phyloP scores from a whole-genome alignment of 192 early-diverging fungal genomes.

The Dispira simplex region DNA sequence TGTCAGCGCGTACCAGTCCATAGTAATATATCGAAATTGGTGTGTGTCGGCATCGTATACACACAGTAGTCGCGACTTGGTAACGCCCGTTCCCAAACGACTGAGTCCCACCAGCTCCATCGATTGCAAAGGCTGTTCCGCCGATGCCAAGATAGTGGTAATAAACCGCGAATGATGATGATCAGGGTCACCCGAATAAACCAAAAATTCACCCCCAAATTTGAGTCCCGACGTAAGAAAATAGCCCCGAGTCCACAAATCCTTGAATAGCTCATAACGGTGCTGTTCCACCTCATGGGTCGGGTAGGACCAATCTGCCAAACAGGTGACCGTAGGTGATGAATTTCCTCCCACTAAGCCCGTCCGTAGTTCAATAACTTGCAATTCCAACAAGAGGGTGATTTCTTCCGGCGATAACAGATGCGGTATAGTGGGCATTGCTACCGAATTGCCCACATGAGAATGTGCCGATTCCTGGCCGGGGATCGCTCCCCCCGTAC shows the following conservation, averaged over 20 bases:
- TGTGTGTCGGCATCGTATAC: background rate
- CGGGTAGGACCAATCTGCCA: too few relatives aligned
- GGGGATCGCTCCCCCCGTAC: too few relatives aligned
- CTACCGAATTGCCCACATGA: too few relatives aligned
- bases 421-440: too few relatives aligned
- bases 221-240: constrained; percentile 7
- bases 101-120: background rate
- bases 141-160: background rate
- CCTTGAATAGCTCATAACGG: background rate
- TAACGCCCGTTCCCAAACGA: constrained; percentile 4
- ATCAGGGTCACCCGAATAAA: background rate
- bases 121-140: background rate
- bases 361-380: too few relatives aligned
- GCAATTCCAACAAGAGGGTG: too few relatives aligned
- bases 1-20: background rate
- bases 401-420: too few relatives aligned
- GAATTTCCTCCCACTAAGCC: too few relatives aligned
- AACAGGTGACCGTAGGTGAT: too few relatives aligned
- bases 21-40: background rate
- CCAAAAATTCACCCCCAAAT: constrained; percentile 11
- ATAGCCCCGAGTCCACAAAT: constrained; percentile 9
- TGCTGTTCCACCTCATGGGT: background rate
- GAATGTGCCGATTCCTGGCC: too few relatives aligned
- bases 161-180: background rate
- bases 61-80: constrained; percentile 6